phyloP scores from a whole-genome alignment of 306 rosid genomes.

The Casuarina cunninghamiana region DNA sequence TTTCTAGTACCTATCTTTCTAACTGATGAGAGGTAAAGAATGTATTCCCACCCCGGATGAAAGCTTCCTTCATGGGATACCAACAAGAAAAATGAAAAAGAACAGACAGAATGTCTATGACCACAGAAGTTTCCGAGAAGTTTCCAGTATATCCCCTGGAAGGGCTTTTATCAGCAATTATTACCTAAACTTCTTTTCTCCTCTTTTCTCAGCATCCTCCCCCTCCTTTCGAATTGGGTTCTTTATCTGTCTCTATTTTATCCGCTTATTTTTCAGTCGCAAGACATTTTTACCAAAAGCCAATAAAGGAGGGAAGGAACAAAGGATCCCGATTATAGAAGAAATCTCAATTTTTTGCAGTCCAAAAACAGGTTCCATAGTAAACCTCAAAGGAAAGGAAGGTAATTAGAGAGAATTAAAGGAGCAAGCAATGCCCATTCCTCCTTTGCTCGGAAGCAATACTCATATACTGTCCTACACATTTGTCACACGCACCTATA shows the following conservation, averaged over 20 bases:
- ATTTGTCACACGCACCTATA: neutral
- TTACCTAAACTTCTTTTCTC: too few relatives aligned
- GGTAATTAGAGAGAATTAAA: constrained; percentile 27
- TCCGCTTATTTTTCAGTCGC: neutral
- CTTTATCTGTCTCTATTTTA: neutral
- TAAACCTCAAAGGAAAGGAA: constrained; percentile 35
- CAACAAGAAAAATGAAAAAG: neutral
- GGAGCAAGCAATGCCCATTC: constrained; percentile 47
- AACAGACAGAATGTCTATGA: neutral
- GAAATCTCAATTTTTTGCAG: constrained; percentile 29
- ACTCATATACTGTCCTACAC: neutral
- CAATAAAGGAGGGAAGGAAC: constrained; percentile 29
- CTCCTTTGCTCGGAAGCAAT: constrained; percentile 28
- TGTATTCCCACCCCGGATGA: too few relatives aligned
- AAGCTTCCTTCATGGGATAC: too few relatives aligned
- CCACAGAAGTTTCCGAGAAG: constrained; percentile 1
- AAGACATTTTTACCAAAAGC: too few relatives aligned
- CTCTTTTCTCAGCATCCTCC: neutral
- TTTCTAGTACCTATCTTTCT: too few relatives aligned
- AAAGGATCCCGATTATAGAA: constrained; percentile 25
- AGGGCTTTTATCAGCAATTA: neutral
- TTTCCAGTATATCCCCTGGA: neutral
- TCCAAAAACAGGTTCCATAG: constrained; percentile 16
- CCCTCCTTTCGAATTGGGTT: neutral
- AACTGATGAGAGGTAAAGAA: too few relatives aligned